Percentiles rank a stretch among this genome's conserved stretches.
Conservation (phyloP, 164 flowering plant genomes). For the Piper longum region DNA sequence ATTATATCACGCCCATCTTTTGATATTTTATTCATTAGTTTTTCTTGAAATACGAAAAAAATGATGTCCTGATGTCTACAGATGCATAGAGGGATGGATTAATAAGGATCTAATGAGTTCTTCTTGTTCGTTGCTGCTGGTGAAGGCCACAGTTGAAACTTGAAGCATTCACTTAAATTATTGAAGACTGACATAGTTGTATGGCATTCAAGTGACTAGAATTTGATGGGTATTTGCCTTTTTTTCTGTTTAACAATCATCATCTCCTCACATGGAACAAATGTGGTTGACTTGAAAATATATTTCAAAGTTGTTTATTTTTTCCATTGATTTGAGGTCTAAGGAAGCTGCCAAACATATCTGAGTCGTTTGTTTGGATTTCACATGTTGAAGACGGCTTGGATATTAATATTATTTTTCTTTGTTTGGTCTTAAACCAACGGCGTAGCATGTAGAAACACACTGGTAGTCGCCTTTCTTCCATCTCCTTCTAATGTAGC, state of each 20-base stretch:
- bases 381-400: neutral
- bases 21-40: too few relatives aligned
- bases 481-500: too few relatives aligned
- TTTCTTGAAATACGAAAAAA: neutral
- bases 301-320: too few relatives aligned
- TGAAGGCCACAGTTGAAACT: neutral
- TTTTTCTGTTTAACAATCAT: neutral
- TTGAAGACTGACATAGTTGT: too few relatives aligned
- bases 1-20: too few relatives aligned
- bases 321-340: neutral
- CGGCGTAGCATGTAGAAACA: neutral
- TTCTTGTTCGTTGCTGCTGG: neutral
- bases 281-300: neutral
- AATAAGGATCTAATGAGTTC: neutral
- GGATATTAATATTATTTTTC: too few relatives aligned
- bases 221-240: neutral
- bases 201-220: too few relatives aligned
- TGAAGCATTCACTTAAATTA: too few relatives aligned
- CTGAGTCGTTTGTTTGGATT: neutral
- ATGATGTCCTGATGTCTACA: slow-evolving; percentile 10
- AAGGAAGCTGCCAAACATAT: neutral
- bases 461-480: neutral
- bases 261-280: neutral
- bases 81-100: slow-evolving; percentile 10
- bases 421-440: neutral